A percentile compares a stretch with the other conserved stretches of the same genome.
Conservation (phyloP, 805 yeast species). For the Debaryomyces hansenii region DNA sequence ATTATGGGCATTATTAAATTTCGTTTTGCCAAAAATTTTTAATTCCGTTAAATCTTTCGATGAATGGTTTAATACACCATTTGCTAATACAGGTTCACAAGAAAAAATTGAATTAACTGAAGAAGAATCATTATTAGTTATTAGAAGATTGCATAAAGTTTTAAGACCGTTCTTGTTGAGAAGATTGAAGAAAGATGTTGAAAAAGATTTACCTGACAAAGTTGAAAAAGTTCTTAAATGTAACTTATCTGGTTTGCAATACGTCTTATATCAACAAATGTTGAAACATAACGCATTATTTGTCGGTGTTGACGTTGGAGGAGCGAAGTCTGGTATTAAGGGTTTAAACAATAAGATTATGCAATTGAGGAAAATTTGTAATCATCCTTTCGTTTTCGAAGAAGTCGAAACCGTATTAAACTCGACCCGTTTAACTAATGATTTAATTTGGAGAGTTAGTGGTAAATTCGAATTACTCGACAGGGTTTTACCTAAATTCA, state of each 20-base stretch:
- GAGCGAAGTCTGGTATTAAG: constrained; percentile 64
- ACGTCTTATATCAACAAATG: constrained; percentile 73
- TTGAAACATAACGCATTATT: constrained; percentile 68
- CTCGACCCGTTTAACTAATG: constrained; percentile 61
- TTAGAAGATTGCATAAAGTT: constrained; percentile 83
- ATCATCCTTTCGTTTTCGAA: constrained; percentile 85
- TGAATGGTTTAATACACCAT: constrained; percentile 89
- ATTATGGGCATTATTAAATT: constrained; percentile 80
- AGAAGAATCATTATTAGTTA: constrained; percentile 81
- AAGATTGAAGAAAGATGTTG: constrained; percentile 85
- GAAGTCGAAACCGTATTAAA: constrained; percentile 74
- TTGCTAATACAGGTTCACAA: constrained; percentile 80
- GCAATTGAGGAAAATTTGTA: constrained; percentile 84
- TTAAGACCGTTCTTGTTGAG: constrained; percentile 81
- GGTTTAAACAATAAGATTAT: constrained; percentile 80
- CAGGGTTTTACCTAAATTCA: constrained; percentile 71
- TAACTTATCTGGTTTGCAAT: constrained; percentile 71
- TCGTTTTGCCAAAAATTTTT: constrained; percentile 80
- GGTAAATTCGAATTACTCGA: constrained; percentile 83
- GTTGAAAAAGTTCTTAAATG: constrained; percentile 82
- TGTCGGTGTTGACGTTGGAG: constrained; percentile 60
- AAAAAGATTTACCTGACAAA: constrained; percentile 81
- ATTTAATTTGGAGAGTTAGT: constrained; percentile 70
- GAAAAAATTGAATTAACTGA: constrained; percentile 79
- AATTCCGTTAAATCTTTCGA: constrained; percentile 84